Evolutionary conservation across 768 basidiomycete genomes (phyloP).

Genomic region (Collybia sp.): DNA sequence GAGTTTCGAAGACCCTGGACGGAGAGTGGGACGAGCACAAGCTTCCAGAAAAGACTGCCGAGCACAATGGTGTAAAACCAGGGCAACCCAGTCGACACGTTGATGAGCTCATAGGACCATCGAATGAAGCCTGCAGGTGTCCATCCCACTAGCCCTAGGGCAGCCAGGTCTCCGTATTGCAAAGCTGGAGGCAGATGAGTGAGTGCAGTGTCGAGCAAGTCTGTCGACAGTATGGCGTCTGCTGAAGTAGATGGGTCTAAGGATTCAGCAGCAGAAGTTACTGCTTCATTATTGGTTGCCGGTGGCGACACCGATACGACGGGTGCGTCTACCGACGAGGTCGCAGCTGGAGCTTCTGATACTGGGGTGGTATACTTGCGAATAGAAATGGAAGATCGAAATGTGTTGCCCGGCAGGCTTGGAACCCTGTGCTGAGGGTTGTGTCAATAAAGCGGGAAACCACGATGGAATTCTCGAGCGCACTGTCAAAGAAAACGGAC

Average conservation of each 20-base stretch:
- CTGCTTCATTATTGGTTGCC: too few species aligned
- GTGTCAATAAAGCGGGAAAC: too few species aligned
- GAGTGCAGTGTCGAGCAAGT: slow-evolving; percentile 19
- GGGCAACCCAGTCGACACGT: slow-evolving; percentile 65
- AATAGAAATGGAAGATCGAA: too few species aligned
- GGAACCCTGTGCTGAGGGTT: too few species aligned
- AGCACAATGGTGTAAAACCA: slow-evolving; percentile 84
- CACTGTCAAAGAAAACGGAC: too few species aligned
- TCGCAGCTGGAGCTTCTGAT: too few species aligned
- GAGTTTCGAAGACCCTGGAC: slow-evolving; percentile 53
- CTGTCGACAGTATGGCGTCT: neutral
- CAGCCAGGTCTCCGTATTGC: slow-evolving; percentile 69
- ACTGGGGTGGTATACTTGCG: too few species aligned
- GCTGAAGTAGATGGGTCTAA: neutral
- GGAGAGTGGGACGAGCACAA: slow-evolving; percentile 55
- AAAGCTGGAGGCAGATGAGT: slow-evolving; percentile 38
- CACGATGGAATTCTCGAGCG: too few species aligned
- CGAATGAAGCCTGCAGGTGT: slow-evolving; percentile 60
- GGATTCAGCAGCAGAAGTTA: too few species aligned
- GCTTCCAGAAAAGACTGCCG: slow-evolving; percentile 58
- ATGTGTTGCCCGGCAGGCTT: too few species aligned
- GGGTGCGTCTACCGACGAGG: too few species aligned
- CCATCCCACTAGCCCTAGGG: slow-evolving; percentile 60
- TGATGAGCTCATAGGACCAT: slow-evolving; percentile 61
- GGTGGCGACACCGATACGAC: too few species aligned